Base-by-base conservation (phyloP, 148 eudicot species). In the Mesembryanthemum crystallinum region DNA sequence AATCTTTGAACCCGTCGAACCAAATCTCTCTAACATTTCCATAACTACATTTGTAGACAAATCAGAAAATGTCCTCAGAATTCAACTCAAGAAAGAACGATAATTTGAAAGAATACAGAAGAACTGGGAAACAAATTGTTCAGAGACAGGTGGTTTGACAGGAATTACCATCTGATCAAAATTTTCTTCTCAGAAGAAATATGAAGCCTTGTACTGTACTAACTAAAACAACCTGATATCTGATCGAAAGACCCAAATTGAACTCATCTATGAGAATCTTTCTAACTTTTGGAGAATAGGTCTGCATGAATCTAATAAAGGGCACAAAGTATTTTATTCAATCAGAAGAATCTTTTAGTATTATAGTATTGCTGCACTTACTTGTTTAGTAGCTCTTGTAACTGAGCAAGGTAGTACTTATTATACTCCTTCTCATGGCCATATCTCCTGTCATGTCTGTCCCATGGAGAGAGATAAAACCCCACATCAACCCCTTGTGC, bases 1-100 rank as follows among this genome's bases (percentile, higher is more conserved):
- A 0, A 14, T 93, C 97, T 81, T 92, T 94, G 13, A 97, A 97
- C 58, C 98, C 98, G 67, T 94, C 98, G 35, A 94, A 94, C 98
- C 98, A 94, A 78, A 94, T 89, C 82, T 94, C 98, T 65, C 69
- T 84, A 1, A 92, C 89, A 78, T 54, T 79, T 78, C 95, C 97
- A 75, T 94, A 94, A 42, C 98, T 93, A 63, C 67, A 68, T 33
- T 51, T 28, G 0, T 67, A 65, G 24, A 15, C 6, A 21, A 20
- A 47, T 4, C 1, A 18, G 3, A 52, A 17, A 28, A 49, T 17
- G 18, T 23, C 23, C 3, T 23, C 18, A 54, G 23, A 54, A 54
- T 54, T 54, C 1, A 54, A 12, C 12, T 4, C 15, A 49, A 0
- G 43, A 39, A 39, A 6, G 9, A 39, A 39, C 9, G 5, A 9